Conservation (phyloP, 176 grass and related monocot species). For the Oryza punctata region DNA sequence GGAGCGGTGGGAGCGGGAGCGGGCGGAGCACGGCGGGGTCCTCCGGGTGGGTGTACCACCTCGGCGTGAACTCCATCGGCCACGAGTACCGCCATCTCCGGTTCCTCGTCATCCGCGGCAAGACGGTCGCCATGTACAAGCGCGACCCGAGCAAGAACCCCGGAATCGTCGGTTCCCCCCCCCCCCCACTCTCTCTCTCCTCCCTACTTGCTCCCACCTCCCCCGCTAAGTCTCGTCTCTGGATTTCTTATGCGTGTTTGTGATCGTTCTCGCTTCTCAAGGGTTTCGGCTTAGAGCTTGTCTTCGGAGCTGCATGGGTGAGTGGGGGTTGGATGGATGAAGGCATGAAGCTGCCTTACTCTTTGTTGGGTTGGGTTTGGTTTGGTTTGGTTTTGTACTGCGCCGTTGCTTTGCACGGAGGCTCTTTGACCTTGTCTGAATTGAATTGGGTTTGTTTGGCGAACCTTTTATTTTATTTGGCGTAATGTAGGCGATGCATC, state of each 20-base stretch:
- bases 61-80: constrained; percentile 87
- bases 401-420: not conserved
- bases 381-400: not conserved
- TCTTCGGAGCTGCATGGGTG: not conserved
- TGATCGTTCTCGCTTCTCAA: constrained; percentile 3
- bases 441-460: not conserved
- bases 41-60: constrained; percentile 86
- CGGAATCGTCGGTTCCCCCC: constrained; percentile 58
- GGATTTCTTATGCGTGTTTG: not conserved
- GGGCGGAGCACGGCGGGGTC: constrained; percentile 50
- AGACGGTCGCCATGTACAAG: constrained; percentile 86
- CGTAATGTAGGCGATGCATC: not conserved
- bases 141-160: constrained; percentile 59
- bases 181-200: not conserved
- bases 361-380: not conserved
- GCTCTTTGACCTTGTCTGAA: not conserved
- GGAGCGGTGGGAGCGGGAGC: constrained; percentile 24
- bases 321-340: not conserved
- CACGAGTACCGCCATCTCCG: constrained; percentile 91
- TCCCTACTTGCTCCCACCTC: not conserved
- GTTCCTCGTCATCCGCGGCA: constrained; percentile 76
- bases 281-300: not conserved
- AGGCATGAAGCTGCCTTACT: not conserved
- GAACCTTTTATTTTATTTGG: not conserved
- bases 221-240: not conserved